These are phyloP conservation scores for Syzygium aromaticum DNA, from an alignment of 345 rosid species.

Conservation along the genomic window DNA sequence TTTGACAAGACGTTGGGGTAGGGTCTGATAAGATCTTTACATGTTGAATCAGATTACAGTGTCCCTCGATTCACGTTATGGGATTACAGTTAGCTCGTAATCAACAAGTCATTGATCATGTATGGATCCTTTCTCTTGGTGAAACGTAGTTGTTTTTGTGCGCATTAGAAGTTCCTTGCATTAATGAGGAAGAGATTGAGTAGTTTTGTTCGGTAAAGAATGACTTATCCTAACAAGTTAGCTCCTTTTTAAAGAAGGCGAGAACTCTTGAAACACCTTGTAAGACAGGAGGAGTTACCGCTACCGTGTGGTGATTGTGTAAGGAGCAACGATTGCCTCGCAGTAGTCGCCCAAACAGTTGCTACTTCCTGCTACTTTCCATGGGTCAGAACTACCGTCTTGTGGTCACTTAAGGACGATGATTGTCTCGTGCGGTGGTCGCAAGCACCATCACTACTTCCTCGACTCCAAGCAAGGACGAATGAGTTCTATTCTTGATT, in stretches of 20 bases:
- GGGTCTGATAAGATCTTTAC: neutral
- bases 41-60: neutral
- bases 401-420: neutral
- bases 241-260: neutral
- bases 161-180: neutral
- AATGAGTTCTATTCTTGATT: neutral
- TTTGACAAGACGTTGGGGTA: neutral
- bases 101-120: neutral
- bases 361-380: neutral
- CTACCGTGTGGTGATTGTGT: neutral
- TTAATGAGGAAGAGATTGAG: neutral
- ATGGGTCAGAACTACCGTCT: neutral
- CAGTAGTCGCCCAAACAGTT: neutral
- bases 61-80: neutral
- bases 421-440: neutral
- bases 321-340: neutral
- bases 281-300: neutral
- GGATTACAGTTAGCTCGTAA: neutral
- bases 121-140: neutral
- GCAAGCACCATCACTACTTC: neutral
- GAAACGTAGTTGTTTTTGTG: neutral
- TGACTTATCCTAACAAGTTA: neutral
- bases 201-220: neutral
- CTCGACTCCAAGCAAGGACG: neutral
- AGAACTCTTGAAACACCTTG: neutral